Evolutionary conservation across 2,329 filamentous ascomycete species (phyloP).

Genomic region (Fusarium mexicanum): DNA sequence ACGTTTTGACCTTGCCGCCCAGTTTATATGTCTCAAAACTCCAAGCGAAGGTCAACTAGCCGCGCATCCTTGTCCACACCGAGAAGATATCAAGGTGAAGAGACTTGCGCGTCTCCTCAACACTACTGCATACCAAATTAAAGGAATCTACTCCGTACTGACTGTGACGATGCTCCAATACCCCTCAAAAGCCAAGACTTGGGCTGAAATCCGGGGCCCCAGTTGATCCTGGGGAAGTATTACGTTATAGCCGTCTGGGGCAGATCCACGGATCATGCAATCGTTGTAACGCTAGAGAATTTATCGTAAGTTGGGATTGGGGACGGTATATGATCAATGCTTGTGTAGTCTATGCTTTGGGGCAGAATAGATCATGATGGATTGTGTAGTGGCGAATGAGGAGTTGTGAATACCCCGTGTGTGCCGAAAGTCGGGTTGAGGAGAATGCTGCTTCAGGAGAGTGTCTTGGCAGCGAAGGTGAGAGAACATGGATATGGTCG

Average conservation of each 20-base stretch:
- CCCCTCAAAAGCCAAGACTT: not conserved
- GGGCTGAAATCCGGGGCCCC: not conserved
- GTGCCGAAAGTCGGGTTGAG: not conserved
- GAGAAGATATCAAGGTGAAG: not conserved
- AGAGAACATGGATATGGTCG: not conserved
- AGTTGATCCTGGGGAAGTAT: not conserved
- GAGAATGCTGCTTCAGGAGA: not conserved
- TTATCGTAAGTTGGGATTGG: not conserved
- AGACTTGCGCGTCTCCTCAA: not conserved
- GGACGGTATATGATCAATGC: not conserved
- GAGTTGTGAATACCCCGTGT: fast-evolving
- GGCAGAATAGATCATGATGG: not conserved
- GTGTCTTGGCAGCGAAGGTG: not conserved
- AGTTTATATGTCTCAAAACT: not conserved
- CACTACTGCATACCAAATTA: not conserved
- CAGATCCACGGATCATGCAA: not conserved
- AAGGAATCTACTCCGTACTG: not conserved
- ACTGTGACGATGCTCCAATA: not conserved
- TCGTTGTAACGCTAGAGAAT: not conserved
- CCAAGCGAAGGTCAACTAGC: not conserved
- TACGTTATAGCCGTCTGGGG: conserved; percentile 4
- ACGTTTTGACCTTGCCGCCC: not conserved
- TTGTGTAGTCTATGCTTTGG: not conserved
- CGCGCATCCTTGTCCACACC: not conserved
- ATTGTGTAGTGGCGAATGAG: not conserved